Percentiles rank a stretch among this genome's conserved stretches.
Conservation (phyloP, 345 rosid genomes). For the Dimocarpus longan region DNA sequence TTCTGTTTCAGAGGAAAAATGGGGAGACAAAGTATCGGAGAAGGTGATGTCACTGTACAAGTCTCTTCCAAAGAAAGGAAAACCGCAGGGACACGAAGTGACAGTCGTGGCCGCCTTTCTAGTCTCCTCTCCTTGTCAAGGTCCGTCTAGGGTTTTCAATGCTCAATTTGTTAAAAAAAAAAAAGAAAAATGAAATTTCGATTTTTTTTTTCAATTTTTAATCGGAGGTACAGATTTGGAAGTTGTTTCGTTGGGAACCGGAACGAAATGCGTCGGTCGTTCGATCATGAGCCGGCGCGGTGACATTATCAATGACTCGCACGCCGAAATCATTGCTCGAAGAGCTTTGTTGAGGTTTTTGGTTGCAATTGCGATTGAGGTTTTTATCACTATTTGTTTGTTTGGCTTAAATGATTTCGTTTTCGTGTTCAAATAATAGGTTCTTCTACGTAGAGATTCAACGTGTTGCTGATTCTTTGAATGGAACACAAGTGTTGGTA, state of each 20-base stretch:
- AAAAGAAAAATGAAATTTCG: not conserved
- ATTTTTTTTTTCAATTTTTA: not conserved
- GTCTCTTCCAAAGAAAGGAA: slow-evolving; percentile 83
- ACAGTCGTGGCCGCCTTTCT: slow-evolving; percentile 81
- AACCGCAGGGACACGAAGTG: slow-evolving; percentile 93
- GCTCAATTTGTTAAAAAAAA: not conserved
- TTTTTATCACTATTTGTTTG: not conserved
- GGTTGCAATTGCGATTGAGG: not conserved
- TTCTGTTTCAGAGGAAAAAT: slow-evolving; percentile 13
- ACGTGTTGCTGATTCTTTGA: slow-evolving; percentile 23
- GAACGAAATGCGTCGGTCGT: slow-evolving; percentile 77
- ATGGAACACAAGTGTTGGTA: slow-evolving; percentile 29
- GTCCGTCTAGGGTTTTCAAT: slow-evolving; percentile 29
- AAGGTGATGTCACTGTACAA: slow-evolving; percentile 51
- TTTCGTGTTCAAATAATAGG: slow-evolving; percentile 38
- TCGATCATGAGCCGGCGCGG: slow-evolving; percentile 68
- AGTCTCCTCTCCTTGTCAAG: slow-evolving; percentile 74
- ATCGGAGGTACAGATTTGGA: slow-evolving; percentile 45
- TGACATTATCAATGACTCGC: slow-evolving; percentile 85
- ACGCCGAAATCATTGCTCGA: slow-evolving; percentile 84
- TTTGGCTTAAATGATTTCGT: not conserved
- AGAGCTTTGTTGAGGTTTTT: slow-evolving; percentile 73
- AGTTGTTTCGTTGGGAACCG: slow-evolving; percentile 83
- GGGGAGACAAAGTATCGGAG: slow-evolving; percentile 62
- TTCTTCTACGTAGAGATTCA: slow-evolving; percentile 72